Evolutionary conservation across 208 protist species (phyloP).

Genomic region (Angomonas ambiguus): DNA sequence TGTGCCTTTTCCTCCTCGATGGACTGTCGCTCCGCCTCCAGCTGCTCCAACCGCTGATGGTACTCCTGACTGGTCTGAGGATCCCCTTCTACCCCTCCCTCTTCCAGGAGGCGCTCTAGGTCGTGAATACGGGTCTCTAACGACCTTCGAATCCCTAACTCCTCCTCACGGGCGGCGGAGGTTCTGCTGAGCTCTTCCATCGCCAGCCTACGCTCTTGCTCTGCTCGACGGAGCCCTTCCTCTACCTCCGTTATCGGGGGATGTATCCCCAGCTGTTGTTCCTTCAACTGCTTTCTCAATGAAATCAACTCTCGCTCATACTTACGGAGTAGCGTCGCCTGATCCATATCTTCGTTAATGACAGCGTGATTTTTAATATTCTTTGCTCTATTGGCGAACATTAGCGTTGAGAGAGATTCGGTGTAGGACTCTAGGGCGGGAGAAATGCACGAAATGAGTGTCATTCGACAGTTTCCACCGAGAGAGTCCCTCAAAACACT

Average conservation of each 20-base stretch:
- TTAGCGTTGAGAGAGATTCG: slow-evolving; percentile 79
- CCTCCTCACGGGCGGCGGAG: slow-evolving; percentile 38
- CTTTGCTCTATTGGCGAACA: slow-evolving; percentile 81
- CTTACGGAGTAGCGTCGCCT: slow-evolving; percentile 43
- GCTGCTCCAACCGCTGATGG: slow-evolving; percentile 60
- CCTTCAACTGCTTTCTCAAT: slow-evolving; percentile 42
- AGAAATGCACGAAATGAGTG: slow-evolving; percentile 87
- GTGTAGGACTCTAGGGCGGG: slow-evolving; percentile 59
- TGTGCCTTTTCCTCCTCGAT: slow-evolving; percentile 90
- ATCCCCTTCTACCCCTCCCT: slow-evolving; percentile 43
- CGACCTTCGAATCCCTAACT: slow-evolving; percentile 27
- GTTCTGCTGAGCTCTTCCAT: slow-evolving; percentile 46
- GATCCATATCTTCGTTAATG: slow-evolving; percentile 71
- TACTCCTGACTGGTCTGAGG: slow-evolving; percentile 54
- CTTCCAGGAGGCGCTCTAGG: slow-evolving; percentile 43
- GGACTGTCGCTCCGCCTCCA: slow-evolving; percentile 75
- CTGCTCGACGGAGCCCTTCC: slow-evolving; percentile 28
- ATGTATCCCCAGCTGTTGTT: slow-evolving; percentile 25
- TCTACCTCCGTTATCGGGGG: slow-evolving; percentile 21
- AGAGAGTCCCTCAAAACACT: slow-evolving; percentile 87
- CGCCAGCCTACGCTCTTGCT: slow-evolving; percentile 47
- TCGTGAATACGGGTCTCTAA: slow-evolving; percentile 54
- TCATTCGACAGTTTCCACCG: slow-evolving; percentile 78
- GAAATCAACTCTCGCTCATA: slow-evolving; percentile 61
- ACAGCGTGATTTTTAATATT: slow-evolving; percentile 63